Evolutionary conservation across 495 filamentous ascomycete genomes (phyloP).

Genomic region (Lentithecium fluviatile): DNA sequence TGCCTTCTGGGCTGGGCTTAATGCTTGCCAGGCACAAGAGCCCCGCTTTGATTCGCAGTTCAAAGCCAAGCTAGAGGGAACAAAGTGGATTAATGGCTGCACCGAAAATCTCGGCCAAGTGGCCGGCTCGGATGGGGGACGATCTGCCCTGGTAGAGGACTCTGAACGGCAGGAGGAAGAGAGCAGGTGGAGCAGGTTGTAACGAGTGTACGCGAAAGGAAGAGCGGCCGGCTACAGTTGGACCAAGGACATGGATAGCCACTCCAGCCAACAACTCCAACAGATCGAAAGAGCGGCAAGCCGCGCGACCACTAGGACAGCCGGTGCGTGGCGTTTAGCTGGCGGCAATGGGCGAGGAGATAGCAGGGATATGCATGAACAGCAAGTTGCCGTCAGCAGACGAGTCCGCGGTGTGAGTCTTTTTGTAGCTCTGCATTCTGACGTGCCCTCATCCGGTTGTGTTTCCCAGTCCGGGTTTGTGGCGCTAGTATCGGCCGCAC

Average conservation of each 20-base stretch:
- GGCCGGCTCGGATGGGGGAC: constrained; percentile 30
- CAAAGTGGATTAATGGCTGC: constrained; percentile 29
- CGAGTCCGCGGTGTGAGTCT: neutral
- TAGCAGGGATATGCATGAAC: constrained; percentile 31
- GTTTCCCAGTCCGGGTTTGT: constrained; percentile 21
- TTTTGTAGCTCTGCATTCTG: constrained; percentile 13
- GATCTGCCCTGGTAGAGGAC: constrained; percentile 25
- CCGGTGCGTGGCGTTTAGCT: constrained; percentile 29
- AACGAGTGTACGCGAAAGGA: constrained; percentile 32
- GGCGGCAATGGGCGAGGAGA: constrained; percentile 16
- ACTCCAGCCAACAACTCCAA: constrained; percentile 14
- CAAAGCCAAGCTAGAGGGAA: constrained; percentile 25
- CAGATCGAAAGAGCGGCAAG: constrained; percentile 26
- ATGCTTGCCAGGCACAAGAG: constrained; percentile 33
- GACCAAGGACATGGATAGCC: constrained; percentile 24
- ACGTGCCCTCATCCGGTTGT: constrained; percentile 24
- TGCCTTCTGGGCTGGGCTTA: constrained; percentile 33
- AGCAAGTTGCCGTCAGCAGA: constrained; percentile 28
- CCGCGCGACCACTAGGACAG: constrained; percentile 17
- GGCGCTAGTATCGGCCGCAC: constrained; percentile 12
- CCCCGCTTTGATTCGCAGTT: constrained; percentile 32
- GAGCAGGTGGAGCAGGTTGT: constrained; percentile 27
- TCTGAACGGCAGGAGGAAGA: constrained; percentile 12
- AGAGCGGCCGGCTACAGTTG: constrained; percentile 19
- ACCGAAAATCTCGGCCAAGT: constrained; percentile 31